Conservation (phyloP, 2,329 filamentous ascomycete species). For the Paraphoma chrysanthemicola region DNA sequence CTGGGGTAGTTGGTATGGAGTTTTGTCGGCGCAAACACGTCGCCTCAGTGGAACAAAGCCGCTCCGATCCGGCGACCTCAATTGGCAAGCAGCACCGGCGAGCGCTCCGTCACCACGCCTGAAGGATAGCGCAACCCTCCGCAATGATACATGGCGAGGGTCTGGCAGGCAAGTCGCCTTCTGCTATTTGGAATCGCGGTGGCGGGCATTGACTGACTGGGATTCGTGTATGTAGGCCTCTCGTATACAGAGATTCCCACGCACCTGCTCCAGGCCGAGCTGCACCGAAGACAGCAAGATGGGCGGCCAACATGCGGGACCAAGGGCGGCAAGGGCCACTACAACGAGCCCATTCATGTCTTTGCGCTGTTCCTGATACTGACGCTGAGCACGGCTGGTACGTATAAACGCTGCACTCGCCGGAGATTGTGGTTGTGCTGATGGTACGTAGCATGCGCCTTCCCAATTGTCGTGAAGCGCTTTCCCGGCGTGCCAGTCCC, state of each 20-base stretch:
- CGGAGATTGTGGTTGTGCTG: constrained; percentile 11
- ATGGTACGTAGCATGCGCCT: constrained; percentile 45
- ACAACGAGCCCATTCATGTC: constrained; percentile 65
- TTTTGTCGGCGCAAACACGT: constrained; percentile 5
- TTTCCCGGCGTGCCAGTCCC: constrained; percentile 47
- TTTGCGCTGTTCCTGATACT: constrained; percentile 66
- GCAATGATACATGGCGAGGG: constrained; percentile 26
- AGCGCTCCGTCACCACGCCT: constrained; percentile 7
- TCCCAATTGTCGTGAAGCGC: constrained; percentile 49
- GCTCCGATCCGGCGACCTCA: constrained; percentile 19
- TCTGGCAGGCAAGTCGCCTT: constrained; percentile 25
- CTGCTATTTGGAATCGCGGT: neutral
- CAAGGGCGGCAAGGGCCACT: constrained; percentile 53
- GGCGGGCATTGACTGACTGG: constrained; percentile 20
- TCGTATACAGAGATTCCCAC: constrained; percentile 51
- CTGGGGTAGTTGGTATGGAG: constrained; percentile 4
- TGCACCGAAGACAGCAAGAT: constrained; percentile 55
- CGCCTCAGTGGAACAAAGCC: constrained; percentile 26
- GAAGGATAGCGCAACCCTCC: constrained; percentile 15
- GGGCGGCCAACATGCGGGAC: constrained; percentile 62
- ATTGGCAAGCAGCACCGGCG: constrained; percentile 10
- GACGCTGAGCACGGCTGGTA: constrained; percentile 60
- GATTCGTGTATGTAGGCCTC: constrained; percentile 23
- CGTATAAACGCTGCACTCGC: constrained; percentile 13
- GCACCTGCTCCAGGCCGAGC: constrained; percentile 56